phyloP scores from a whole-genome alignment of 306 rosid species.

The Dryas alaskensis region DNA sequence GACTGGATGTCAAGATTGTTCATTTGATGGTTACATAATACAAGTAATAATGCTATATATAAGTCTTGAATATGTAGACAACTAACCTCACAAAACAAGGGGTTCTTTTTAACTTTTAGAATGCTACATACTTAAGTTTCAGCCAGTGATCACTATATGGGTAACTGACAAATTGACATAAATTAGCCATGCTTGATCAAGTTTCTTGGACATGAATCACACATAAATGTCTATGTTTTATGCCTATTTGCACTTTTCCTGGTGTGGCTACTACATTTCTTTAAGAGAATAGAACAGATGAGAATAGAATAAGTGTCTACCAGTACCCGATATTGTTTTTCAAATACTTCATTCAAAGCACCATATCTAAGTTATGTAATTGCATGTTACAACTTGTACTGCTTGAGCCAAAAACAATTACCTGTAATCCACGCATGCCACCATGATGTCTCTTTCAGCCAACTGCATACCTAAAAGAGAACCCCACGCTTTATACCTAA shows the following conservation, averaged over 20 bases:
- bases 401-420: constrained; percentile 51
- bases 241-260: background rate
- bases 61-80: background rate
- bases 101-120: background rate
- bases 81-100: background rate
- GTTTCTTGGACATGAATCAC: background rate
- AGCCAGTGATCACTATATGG: background rate
- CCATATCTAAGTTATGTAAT: constrained; percentile 24
- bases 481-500: constrained; percentile 99
- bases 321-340: background rate
- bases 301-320: background rate
- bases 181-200: background rate
- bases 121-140: background rate
- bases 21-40: background rate
- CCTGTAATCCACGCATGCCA: constrained; percentile 95
- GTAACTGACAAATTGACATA: background rate
- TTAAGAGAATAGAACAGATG: background rate
- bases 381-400: constrained; percentile 32
- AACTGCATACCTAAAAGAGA: constrained; percentile 79
- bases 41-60: background rate
- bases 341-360: constrained; percentile 11
- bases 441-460: constrained; percentile 85
- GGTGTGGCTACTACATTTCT: background rate
- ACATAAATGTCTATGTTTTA: background rate
- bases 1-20: constrained; percentile 4